phyloP scores from a whole-genome alignment of 2,329 filamentous ascomycete genomes.

The Helotiales sp. region DNA sequence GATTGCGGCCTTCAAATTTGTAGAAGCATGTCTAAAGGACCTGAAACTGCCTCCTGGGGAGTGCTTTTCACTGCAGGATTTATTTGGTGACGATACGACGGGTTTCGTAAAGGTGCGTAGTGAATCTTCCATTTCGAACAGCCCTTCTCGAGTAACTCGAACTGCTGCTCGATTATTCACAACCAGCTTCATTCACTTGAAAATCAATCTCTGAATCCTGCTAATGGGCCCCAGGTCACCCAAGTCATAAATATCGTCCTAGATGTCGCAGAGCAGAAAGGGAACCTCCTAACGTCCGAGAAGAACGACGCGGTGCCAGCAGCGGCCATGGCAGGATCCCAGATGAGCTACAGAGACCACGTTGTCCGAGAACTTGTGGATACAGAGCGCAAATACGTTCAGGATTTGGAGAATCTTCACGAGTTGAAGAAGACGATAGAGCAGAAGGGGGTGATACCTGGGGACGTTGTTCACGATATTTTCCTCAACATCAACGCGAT shows the following conservation, averaged over 20 bases:
- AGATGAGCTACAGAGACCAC: slow-evolving; percentile 78
- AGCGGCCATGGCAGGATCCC: slow-evolving; percentile 56
- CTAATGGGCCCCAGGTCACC: slow-evolving; percentile 64
- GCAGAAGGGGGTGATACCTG: slow-evolving; percentile 83
- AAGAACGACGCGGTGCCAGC: slow-evolving; percentile 57
- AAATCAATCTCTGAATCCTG: background rate
- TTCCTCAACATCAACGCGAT: slow-evolving; percentile 96
- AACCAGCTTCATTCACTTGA: background rate
- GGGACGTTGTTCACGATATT: slow-evolving; percentile 90
- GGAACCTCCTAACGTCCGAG: slow-evolving; percentile 68
- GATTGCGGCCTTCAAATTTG: slow-evolving; percentile 88
- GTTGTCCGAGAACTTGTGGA: slow-evolving; percentile 91
- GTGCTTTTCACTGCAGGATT: slow-evolving; percentile 88
- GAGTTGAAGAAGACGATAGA: slow-evolving; percentile 89
- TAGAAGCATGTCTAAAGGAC: slow-evolving; percentile 85
- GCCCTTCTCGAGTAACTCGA: background rate
- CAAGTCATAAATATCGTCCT: slow-evolving; percentile 92
- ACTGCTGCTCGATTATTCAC: slow-evolving; percentile 3
- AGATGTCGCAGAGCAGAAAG: slow-evolving; percentile 80
- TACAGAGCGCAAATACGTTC: slow-evolving; percentile 96
- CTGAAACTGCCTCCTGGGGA: slow-evolving; percentile 79
- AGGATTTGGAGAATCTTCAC: slow-evolving; percentile 93
- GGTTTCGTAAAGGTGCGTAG: slow-evolving; percentile 86
- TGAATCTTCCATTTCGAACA: background rate
- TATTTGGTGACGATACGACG: slow-evolving; percentile 93